Percentiles rank a stretch among this genome's conserved stretches.
Evolutionary conservation across 768 basidiomycete genomes (phyloP).

Genomic region (Panellus pusillus): DNA sequence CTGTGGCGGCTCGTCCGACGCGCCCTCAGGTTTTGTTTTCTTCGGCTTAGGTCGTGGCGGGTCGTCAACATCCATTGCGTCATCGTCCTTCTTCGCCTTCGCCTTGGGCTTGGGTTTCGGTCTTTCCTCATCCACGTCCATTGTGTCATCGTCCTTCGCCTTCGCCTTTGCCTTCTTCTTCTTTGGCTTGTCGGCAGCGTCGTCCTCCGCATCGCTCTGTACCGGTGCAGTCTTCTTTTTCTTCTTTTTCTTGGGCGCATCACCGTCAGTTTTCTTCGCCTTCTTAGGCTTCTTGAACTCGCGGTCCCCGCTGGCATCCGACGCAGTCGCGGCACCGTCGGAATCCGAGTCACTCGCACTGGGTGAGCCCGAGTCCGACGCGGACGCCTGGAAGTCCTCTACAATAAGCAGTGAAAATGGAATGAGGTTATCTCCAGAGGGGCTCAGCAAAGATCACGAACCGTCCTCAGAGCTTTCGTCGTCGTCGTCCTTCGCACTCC

Average conservation of each 20-base stretch:
- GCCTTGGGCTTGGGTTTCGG: constrained; percentile 50
- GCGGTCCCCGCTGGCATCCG: constrained; percentile 81
- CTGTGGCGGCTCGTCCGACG: constrained; percentile 59
- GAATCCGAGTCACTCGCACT: constrained; percentile 66
- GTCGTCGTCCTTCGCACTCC: constrained; percentile 58
- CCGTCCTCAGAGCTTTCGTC: constrained; percentile 79
- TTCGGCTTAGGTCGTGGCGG: constrained; percentile 41
- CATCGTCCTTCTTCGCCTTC: constrained; percentile 38
- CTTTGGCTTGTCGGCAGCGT: constrained; percentile 35
- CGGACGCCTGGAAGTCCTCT: constrained; percentile 92
- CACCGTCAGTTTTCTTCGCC: constrained; percentile 36
- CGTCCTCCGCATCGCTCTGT: constrained; percentile 30
- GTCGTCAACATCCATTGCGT: constrained; percentile 37
- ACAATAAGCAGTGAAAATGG: constrained; percentile 4
- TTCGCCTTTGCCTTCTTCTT: constrained; percentile 27
- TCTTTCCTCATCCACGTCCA: constrained; percentile 42
- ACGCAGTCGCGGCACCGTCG: constrained; percentile 76
- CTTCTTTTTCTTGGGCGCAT: constrained; percentile 24
- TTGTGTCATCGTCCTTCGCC: constrained; percentile 30
- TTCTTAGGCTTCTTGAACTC: constrained; percentile 51
- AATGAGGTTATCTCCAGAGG: not conserved
- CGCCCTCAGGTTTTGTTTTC: constrained; percentile 40
- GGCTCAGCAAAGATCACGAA: constrained; percentile 27
- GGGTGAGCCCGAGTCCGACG: constrained; percentile 86
- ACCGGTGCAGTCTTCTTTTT: constrained; percentile 26